phyloP scores from a whole-genome alignment of 192 early-diverging fungal species.

The Allomyces macrogynus region DNA sequence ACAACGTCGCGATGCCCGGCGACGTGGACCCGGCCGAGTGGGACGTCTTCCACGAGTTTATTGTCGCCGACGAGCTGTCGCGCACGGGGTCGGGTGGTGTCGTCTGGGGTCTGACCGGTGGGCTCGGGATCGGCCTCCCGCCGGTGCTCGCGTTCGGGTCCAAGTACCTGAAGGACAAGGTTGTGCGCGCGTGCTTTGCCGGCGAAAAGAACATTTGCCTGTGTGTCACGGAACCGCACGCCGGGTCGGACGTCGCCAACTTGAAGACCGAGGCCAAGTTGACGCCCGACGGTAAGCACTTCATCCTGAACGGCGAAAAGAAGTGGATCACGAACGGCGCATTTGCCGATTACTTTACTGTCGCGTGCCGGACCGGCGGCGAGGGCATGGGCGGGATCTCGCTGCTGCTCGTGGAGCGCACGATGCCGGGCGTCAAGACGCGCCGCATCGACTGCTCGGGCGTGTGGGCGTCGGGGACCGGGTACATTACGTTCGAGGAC shows the following conservation, averaged over 20 bases:
- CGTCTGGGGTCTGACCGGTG: conserved; percentile 56
- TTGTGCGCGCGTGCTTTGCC: conserved; percentile 39
- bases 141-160: conserved; percentile 50
- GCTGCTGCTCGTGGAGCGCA: conserved; percentile 47
- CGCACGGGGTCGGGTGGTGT: conserved; percentile 65
- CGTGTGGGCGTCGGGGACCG: conserved; percentile 61
- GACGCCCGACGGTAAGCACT: conserved; percentile 43
- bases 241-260: conserved; percentile 55
- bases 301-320: conserved; percentile 67
- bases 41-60: conserved; percentile 48
- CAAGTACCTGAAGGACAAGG: conserved; percentile 40
- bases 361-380: conserved; percentile 58
- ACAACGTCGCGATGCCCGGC: conserved; percentile 18
- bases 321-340: conserved; percentile 71
- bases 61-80: conserved; percentile 57
- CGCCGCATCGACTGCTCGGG: conserved; percentile 68
- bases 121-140: conserved; percentile 54
- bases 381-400: conserved; percentile 62
- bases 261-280: conserved; percentile 42
- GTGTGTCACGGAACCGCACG: conserved; percentile 56
- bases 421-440: conserved; percentile 52
- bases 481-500: conserved; percentile 66
- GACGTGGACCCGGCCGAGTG: conserved; percentile 31
- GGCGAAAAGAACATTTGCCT: conserved; percentile 63
- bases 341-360: conserved; percentile 67